Conservation (phyloP, 495 filamentous ascomycete genomes). For the Penicillium bialowiezense region DNA sequence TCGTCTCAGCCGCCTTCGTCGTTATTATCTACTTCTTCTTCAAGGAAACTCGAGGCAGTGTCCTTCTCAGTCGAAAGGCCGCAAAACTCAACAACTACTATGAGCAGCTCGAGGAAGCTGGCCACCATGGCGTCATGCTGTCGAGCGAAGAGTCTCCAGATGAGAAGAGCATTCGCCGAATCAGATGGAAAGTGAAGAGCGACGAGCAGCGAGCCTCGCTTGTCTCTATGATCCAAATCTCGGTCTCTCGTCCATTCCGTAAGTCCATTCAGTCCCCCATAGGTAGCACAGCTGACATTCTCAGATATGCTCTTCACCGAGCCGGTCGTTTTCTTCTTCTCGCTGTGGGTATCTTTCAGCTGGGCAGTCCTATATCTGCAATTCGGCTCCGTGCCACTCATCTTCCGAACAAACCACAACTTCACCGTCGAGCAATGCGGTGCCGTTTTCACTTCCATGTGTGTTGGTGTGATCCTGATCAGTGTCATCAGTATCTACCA, state of each 20-base stretch:
- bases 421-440: conserved; percentile 68
- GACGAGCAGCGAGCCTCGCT: conserved; percentile 78
- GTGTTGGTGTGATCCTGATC: conserved; percentile 62
- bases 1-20: conserved; percentile 63
- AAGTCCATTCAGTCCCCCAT: conserved; percentile 11
- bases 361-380: conserved; percentile 90
- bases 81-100: conserved; percentile 75
- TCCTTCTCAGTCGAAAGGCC: conserved; percentile 78
- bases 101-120: conserved; percentile 62
- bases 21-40: conserved; percentile 63
- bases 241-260: conserved; percentile 73
- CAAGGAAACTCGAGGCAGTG: conserved; percentile 79
- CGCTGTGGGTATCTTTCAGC: conserved; percentile 82
- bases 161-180: conserved; percentile 47
- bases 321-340: conserved; percentile 93
- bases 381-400: conserved; percentile 73
- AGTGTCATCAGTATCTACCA: conserved; percentile 76
- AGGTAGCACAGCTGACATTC: conserved; percentile 1
- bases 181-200: conserved; percentile 81
- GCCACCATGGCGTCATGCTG: conserved; percentile 62
- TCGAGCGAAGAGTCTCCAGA: conserved; percentile 23
- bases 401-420: conserved; percentile 67
- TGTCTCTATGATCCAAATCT: conserved; percentile 69
- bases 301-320: conserved; percentile 79
- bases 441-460: conserved; percentile 73